These are phyloP conservation scores for Penicillium silybi DNA, from an alignment of 495 filamentous ascomycete species.

Conservation along the genomic window DNA sequence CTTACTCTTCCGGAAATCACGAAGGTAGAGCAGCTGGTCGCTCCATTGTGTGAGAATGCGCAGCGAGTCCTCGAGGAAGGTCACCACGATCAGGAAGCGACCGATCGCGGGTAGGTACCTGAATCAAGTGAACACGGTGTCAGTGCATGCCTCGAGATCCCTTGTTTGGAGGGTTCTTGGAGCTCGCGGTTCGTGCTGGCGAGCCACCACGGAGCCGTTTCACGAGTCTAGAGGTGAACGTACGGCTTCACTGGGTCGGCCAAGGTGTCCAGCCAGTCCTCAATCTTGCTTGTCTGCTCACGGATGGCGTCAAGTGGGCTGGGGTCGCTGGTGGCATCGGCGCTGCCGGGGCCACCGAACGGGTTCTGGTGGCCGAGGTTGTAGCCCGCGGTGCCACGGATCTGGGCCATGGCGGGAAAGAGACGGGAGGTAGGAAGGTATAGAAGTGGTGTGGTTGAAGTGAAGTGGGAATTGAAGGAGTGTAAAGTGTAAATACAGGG, in stretches of 20 bases:
- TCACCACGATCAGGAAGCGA: constrained; percentile 95
- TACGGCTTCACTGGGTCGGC: constrained; percentile 95
- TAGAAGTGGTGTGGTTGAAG: constrained; percentile 8
- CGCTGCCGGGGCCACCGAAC: constrained; percentile 63
- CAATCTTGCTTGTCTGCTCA: constrained; percentile 95
- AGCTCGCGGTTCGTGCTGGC: background rate
- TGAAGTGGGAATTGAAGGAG: constrained; percentile 13
- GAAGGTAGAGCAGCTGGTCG: constrained; percentile 90
- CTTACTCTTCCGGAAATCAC: constrained; percentile 90
- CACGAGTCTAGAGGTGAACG: constrained; percentile 35
- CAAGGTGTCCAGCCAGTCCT: constrained; percentile 85
- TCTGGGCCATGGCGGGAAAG: constrained; percentile 73
- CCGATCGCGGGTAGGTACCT: constrained; percentile 95
- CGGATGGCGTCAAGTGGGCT: constrained; percentile 89
- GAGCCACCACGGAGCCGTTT: background rate
- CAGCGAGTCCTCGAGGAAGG: constrained; percentile 94
- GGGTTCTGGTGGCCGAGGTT: constrained; percentile 78
- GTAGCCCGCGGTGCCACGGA: constrained; percentile 93
- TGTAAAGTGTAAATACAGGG: constrained; percentile 21
- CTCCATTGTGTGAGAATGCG: constrained; percentile 97
- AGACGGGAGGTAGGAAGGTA: background rate
- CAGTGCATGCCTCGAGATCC: constrained; percentile 23
- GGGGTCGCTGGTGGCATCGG: constrained; percentile 64
- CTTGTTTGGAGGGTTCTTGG: constrained; percentile 15
- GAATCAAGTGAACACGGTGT: constrained; percentile 32